These are phyloP conservation scores for Holtermannia corniformis DNA, from an alignment of 768 basidiomycete species.

Conservation along the genomic window DNA sequence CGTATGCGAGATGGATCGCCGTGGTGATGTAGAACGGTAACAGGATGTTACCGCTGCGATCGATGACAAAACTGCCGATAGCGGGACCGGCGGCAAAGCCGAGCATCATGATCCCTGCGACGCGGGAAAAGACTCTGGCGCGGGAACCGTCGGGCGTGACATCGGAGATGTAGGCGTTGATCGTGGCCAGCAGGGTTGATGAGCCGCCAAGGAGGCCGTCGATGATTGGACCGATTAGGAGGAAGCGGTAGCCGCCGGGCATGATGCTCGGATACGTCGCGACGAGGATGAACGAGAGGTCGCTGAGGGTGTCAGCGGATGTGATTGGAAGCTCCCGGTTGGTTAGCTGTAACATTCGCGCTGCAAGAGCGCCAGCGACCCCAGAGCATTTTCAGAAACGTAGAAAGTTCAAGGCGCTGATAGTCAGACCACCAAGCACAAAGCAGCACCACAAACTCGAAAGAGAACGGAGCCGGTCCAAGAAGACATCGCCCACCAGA, in stretches of 20 bases:
- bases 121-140: conserved; percentile 47
- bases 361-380: too few relatives aligned
- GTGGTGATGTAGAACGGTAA: conserved; percentile 64
- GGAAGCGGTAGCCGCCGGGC: conserved; percentile 54
- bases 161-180: conserved; percentile 47
- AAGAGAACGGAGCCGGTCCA: too few relatives aligned
- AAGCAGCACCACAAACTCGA: too few relatives aligned
- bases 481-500: conserved; percentile 11
- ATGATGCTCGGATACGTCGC: conserved; percentile 56
- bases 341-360: background rate
- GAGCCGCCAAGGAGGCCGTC: conserved; percentile 77
- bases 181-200: conserved; percentile 56
- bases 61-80: conserved; percentile 58
- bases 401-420: too few relatives aligned
- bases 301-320: too few relatives aligned
- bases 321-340: background rate
- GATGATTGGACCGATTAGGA: conserved; percentile 65
- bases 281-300: conserved; percentile 67
- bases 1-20: conserved; percentile 48
- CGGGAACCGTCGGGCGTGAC: conserved; percentile 35
- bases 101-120: conserved; percentile 65
- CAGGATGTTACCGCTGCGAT: conserved; percentile 45
- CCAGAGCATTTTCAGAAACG: too few relatives aligned
- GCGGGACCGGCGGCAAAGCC: conserved; percentile 73
- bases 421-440: too few relatives aligned